These are phyloP conservation scores for Aspergillus uvarum DNA, from an alignment of 2,329 filamentous ascomycete genomes.

Conservation along the genomic window DNA sequence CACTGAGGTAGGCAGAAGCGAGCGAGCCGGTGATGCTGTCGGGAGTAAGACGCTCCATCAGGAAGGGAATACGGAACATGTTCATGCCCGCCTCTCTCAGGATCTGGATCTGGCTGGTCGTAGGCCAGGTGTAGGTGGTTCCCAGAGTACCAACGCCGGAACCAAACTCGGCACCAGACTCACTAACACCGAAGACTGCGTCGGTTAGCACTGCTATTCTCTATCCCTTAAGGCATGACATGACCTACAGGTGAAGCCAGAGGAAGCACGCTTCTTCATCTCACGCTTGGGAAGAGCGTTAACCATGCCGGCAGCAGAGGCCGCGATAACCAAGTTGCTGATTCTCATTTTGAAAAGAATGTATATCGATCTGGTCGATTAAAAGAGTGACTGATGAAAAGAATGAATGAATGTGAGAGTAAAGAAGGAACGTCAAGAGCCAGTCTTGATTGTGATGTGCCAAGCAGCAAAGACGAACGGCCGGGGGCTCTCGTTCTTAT, in stretches of 20 bases:
- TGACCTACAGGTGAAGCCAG: not conserved
- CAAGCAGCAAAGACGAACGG: slow-evolving; percentile 6
- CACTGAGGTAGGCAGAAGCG: slow-evolving; percentile 45
- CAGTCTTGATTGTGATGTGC: slow-evolving; percentile 13
- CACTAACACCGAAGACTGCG: slow-evolving; percentile 50
- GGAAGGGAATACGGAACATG: slow-evolving; percentile 57
- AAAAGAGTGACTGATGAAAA: slow-evolving; percentile 9
- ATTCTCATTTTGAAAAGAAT: slow-evolving; percentile 33
- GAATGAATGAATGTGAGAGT: slow-evolving; percentile 12
- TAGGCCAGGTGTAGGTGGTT: slow-evolving; percentile 64
- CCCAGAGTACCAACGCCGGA: slow-evolving; percentile 52
- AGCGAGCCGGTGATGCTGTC: slow-evolving; percentile 44
- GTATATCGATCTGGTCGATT: slow-evolving; percentile 26
- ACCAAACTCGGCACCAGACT: slow-evolving; percentile 67
- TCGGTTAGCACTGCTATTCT: not conserved
- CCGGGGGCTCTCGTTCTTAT: slow-evolving; percentile 3
- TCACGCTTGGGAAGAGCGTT: slow-evolving; percentile 25
- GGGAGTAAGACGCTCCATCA: slow-evolving; percentile 57
- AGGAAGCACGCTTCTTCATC: slow-evolving; percentile 25
- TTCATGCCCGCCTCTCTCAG: slow-evolving; percentile 57
- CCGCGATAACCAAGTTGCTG: slow-evolving; percentile 29
- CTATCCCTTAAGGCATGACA: not conserved
- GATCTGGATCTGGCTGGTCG: slow-evolving; percentile 52
- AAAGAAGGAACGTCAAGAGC: slow-evolving; percentile 14
- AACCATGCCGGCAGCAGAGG: slow-evolving; percentile 29